Evolutionary conservation across 2,329 filamentous ascomycete genomes (phyloP).

Genomic region (Chlorencoelia australis): DNA sequence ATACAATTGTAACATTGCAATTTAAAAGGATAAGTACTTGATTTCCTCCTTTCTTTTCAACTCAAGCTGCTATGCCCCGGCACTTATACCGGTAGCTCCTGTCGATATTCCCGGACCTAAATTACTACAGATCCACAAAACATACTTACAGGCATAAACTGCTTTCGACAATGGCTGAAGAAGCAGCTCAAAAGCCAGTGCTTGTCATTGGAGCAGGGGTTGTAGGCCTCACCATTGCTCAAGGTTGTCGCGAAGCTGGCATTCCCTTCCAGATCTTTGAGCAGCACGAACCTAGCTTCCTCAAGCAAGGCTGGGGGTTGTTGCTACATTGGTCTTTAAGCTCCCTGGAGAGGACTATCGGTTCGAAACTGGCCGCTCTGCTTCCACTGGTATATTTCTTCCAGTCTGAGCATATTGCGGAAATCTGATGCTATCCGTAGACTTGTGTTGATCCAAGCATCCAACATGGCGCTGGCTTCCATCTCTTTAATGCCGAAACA

Average conservation of each 20-base stretch:
- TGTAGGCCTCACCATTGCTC: conserved; percentile 7
- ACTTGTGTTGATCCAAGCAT: conserved; percentile 24
- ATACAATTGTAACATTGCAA: too few relatives aligned
- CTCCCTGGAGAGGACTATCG: conserved; percentile 22
- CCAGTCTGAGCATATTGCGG: too few relatives aligned
- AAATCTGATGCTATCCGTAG: too few relatives aligned
- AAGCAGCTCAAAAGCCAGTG: too few relatives aligned
- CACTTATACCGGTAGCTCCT: too few relatives aligned
- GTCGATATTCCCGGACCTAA: too few relatives aligned
- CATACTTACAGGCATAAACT: too few relatives aligned
- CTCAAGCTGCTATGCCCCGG: too few relatives aligned
- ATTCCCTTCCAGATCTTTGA: conserved; percentile 24
- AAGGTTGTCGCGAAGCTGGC: conserved; percentile 5
- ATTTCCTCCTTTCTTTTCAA: too few relatives aligned
- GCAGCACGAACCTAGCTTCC: conserved; percentile 20
- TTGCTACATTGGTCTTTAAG: conserved; percentile 48
- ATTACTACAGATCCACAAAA: too few relatives aligned
- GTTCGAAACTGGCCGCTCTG: conserved; percentile 11
- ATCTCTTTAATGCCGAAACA: conserved; percentile 33
- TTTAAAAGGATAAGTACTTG: too few relatives aligned
- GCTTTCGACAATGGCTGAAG: too few relatives aligned
- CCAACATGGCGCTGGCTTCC: conserved; percentile 30
- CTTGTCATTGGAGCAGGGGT: conserved; percentile 7
- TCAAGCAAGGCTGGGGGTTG: conserved; percentile 45
- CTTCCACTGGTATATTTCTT: conserved; percentile 17